Percentiles rank a stretch among this genome's conserved stretches.
Evolutionary conservation across 2,329 filamentous ascomycete species (phyloP).

Genomic region (Claviceps digitariae): DNA sequence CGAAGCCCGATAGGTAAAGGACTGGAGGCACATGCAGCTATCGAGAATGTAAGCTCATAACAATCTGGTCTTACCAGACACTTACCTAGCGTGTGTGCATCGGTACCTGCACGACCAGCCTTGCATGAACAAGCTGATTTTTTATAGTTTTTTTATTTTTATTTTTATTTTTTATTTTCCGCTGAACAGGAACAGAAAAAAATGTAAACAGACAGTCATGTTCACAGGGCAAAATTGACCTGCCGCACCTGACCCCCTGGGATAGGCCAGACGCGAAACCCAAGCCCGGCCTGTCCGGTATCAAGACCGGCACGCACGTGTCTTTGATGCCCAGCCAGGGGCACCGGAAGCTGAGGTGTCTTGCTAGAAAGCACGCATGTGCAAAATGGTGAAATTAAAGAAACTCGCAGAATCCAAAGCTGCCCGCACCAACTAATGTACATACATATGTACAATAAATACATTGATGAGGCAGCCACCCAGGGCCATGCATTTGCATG

Average conservation of each 20-base stretch:
- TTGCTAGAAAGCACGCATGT: neutral
- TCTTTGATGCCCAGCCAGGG: slow-evolving; percentile 4
- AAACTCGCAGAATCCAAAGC: too few relatives aligned
- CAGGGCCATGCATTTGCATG: too few relatives aligned
- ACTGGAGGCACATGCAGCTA: too few relatives aligned
- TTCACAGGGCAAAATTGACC: too few relatives aligned
- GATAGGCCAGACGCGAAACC: neutral
- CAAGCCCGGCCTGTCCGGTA: neutral
- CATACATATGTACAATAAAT: too few relatives aligned
- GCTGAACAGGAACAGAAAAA: slow-evolving; percentile 2
- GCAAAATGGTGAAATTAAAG: too few relatives aligned
- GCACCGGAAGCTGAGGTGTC: neutral
- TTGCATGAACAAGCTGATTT: slow-evolving; percentile 2
- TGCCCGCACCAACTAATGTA: too few relatives aligned
- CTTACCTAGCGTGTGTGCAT: neutral
- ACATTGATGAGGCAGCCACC: too few relatives aligned
- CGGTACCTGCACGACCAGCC: slow-evolving; percentile 4
- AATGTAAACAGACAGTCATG: too few relatives aligned
- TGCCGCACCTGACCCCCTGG: too few relatives aligned
- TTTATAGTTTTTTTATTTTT: neutral
- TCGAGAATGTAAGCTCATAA: neutral
- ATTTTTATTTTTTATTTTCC: too few relatives aligned
- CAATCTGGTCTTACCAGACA: neutral
- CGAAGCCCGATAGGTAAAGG: slow-evolving; percentile 4
- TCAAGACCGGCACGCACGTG: neutral